These are phyloP conservation scores for Solidago caesia DNA, from an alignment of 129 eudicot species.

Conservation along the genomic window DNA sequence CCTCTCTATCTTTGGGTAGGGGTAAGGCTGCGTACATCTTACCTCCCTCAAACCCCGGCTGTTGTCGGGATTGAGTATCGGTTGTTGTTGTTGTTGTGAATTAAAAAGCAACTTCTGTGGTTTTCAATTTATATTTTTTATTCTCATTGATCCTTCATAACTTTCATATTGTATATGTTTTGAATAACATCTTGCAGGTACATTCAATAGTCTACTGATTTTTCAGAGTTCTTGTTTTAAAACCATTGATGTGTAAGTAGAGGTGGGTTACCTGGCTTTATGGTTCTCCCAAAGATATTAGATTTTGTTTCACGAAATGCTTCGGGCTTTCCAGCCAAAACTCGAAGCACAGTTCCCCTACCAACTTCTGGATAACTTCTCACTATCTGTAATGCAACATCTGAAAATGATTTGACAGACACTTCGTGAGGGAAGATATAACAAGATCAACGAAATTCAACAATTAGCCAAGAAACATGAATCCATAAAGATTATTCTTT, in stretches of 20 bases:
- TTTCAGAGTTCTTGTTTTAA: neutral
- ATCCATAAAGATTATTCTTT: neutral
- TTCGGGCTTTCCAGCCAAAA: conserved; percentile 29
- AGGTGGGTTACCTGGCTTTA: conserved; percentile 16
- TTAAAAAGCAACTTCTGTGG: too few species aligned
- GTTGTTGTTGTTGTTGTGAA: too few species aligned
- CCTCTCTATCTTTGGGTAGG: too few species aligned
- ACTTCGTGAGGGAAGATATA: conserved; percentile 1
- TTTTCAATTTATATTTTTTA: too few species aligned
- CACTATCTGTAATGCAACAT: conserved; percentile 39
- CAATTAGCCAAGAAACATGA: neutral
- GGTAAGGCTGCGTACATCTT: too few species aligned
- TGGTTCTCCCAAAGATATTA: neutral
- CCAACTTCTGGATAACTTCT: conserved; percentile 13
- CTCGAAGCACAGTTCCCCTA: conserved; percentile 15
- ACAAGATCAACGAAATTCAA: neutral
- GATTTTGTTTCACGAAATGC: conserved; percentile 19
- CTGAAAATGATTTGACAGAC: conserved; percentile 14
- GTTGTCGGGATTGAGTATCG: too few species aligned
- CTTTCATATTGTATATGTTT: too few species aligned
- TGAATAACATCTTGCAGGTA: too few species aligned
- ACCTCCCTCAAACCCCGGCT: too few species aligned
- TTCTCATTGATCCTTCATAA: too few species aligned
- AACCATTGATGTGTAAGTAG: neutral
- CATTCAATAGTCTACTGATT: neutral